Percentiles rank a stretch among this genome's conserved stretches.
These are phyloP conservation scores for Acarospora socialis DNA, from an alignment of 2,329 filamentous ascomycete species.

Conservation along the genomic window DNA sequence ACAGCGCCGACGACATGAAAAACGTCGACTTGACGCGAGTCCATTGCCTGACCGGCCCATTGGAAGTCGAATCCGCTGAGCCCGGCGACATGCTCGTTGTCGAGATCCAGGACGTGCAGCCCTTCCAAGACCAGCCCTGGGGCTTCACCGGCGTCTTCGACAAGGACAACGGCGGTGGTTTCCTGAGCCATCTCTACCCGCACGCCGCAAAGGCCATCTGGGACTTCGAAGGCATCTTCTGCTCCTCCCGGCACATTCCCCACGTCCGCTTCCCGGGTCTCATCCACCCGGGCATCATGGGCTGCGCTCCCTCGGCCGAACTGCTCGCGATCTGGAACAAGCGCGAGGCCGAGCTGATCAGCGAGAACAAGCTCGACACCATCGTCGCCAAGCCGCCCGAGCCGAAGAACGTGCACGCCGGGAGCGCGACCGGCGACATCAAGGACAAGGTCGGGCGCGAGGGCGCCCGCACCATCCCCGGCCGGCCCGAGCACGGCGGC, in stretches of 20 bases:
- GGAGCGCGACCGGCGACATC: constrained; percentile 42
- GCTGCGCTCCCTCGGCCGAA: constrained; percentile 69
- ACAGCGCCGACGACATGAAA: constrained; percentile 75
- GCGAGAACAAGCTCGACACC: constrained; percentile 48
- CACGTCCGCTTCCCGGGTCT: constrained; percentile 77
- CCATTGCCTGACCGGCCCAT: constrained; percentile 81
- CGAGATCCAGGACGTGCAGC: constrained; percentile 88
- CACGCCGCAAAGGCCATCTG: constrained; percentile 63
- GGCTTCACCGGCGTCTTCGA: constrained; percentile 78
- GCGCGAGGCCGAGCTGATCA: constrained; percentile 68
- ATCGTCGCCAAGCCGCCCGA: constrained; percentile 67
- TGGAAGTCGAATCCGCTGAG: constrained; percentile 70
- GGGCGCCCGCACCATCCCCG: constrained; percentile 72
- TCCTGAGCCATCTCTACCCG: constrained; percentile 76
- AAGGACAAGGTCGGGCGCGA: constrained; percentile 57
- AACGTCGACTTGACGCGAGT: constrained; percentile 72
- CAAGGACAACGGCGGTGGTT: constrained; percentile 71
- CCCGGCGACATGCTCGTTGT: constrained; percentile 75
- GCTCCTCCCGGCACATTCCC: constrained; percentile 72
- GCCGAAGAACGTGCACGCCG: constrained; percentile 57
- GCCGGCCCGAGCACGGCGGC: constrained; percentile 73
- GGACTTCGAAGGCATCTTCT: constrained; percentile 68
- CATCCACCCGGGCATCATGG: constrained; percentile 84
- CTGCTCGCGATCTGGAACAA: constrained; percentile 71
- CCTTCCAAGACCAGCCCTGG: constrained; percentile 73